These are phyloP conservation scores for Phytophthora sp. DNA, from an alignment of 352 stramenopile species.

Conservation along the genomic window DNA sequence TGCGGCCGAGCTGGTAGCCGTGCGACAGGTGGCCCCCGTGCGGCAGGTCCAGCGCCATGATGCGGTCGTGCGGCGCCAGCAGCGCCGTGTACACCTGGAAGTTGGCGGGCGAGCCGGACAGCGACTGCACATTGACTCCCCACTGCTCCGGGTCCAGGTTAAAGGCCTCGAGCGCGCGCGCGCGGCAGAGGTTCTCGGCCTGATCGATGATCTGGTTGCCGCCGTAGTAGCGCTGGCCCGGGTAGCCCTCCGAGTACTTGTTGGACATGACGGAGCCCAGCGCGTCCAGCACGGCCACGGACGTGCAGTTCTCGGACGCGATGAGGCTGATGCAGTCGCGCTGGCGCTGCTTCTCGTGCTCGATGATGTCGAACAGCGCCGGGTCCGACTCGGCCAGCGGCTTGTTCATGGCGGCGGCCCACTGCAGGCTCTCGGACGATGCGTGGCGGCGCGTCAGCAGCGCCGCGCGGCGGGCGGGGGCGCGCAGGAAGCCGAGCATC, in stretches of 20 bases:
- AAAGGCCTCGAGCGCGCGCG: conserved; percentile 97
- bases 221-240: conserved; percentile 95
- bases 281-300: conserved; percentile 96
- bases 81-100: conserved; percentile 99
- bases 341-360: conserved; percentile 98
- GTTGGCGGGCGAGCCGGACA: conserved; percentile 98
- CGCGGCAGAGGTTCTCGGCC: conserved; percentile 97
- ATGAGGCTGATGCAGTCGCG: conserved; percentile 98
- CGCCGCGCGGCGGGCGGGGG: conserved; percentile 19
- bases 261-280: conserved; percentile 99
- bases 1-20: conserved; percentile 98
- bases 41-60: conserved; percentile 98
- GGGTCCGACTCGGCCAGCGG: conserved; percentile 91
- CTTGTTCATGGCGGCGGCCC: conserved; percentile 89
- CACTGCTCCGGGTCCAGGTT: conserved; percentile 95
- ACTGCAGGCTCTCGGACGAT: conserved; percentile 66
- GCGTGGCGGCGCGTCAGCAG: conserved; percentile 44
- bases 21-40: conserved; percentile 99
- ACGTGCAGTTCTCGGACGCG: conserved; percentile 99
- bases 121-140: conserved; percentile 97
- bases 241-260: conserved; percentile 99
- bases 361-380: conserved; percentile 94
- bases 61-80: conserved; percentile 97
- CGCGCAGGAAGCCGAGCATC: conserved; percentile 36
- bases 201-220: conserved; percentile 99